phyloP scores from a whole-genome alignment of 495 filamentous ascomycete genomes.

The Annulohypoxylon moriforme region DNA sequence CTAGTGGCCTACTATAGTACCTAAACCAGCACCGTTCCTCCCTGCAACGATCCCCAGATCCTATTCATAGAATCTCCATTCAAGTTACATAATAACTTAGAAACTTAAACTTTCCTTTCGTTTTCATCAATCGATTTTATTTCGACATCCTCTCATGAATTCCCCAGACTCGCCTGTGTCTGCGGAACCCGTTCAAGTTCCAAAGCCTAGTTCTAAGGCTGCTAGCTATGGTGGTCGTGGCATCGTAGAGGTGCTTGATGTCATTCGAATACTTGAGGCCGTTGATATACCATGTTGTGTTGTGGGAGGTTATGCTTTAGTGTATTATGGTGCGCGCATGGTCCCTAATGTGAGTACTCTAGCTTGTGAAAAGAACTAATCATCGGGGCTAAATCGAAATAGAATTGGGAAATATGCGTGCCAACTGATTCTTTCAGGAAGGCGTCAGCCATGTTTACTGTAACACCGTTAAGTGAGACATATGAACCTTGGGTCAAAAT shows the following conservation, averaged over 20 bases:
- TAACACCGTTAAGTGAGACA: neutral
- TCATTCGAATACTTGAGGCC: constrained; percentile 1
- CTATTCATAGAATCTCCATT: neutral
- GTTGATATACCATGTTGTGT: neutral
- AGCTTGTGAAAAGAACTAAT: neutral
- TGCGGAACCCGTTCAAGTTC: neutral
- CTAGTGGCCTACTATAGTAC: neutral
- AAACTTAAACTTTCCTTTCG: neutral
- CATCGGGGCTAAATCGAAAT: neutral
- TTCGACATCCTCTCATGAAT: neutral
- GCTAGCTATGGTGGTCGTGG: constrained; percentile 11
- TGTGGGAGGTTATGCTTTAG: neutral
- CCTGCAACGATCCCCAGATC: neutral
- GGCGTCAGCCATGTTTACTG: constrained; percentile 5
- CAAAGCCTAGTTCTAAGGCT: neutral
- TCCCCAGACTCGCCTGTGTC: neutral
- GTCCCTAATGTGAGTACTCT: neutral
- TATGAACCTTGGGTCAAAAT: constrained; percentile 5
- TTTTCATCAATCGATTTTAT: neutral
- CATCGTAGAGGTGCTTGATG: constrained; percentile 6
- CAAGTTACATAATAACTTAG: neutral
- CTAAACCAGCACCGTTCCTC: neutral
- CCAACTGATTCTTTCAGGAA: neutral
- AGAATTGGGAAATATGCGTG: constrained; percentile 11
- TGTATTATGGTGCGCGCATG: constrained; percentile 4